Evolutionary conservation across 1,284 basidiomycete species (phyloP), one percentile per base, ranked within the genome.

Genomic region (Phellopilus nigrolimitatus): DNA sequence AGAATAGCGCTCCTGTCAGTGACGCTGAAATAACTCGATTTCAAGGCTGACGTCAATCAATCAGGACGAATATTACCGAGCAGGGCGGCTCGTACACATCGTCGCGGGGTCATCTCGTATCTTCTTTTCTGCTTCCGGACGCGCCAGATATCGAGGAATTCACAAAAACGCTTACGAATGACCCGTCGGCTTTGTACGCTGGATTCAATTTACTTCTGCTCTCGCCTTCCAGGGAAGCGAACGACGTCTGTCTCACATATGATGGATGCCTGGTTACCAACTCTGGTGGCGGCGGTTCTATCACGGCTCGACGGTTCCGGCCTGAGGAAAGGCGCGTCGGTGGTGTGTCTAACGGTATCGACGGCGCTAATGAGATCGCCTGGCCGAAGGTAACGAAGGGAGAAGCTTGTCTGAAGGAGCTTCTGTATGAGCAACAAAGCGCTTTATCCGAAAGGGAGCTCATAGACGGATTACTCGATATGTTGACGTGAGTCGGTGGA

Each of bases 61-160:
- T 54, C 64, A 88, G 85, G 62, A 91, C 88, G 27, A 91, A 91
- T 68, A 88, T 91, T 63, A 86, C 84, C 40, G 87, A 91, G 65
- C 70, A 75, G 17, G 53, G 62, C 36, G 64, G 61, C 54, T 60
- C 66, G 51, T 78, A 75, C 59, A 58, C 62, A 50, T 75, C 76
- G 22, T 86, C 88, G 58, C 75, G 88, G 56, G 88, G 88, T 37
- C 68, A 71, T 47, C 73, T 91, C 55, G 71, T 80, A 44, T 76
- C 82, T 10, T 76, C 78, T 15, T 89, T 87, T 61, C 74, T 90
- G 59, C 68, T 74, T 61, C 76, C 76, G 59, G 68, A 73, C 62
- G 68, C 71, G 56, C 64, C 68, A 53, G 60, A 64, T 46, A 62
- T 52, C 43, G 47, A 70, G 34, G 70, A 78, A 61, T 66, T 75